Evolutionary conservation across 345 rosid genomes (phyloP).

Genomic region (Camelina hispida): DNA sequence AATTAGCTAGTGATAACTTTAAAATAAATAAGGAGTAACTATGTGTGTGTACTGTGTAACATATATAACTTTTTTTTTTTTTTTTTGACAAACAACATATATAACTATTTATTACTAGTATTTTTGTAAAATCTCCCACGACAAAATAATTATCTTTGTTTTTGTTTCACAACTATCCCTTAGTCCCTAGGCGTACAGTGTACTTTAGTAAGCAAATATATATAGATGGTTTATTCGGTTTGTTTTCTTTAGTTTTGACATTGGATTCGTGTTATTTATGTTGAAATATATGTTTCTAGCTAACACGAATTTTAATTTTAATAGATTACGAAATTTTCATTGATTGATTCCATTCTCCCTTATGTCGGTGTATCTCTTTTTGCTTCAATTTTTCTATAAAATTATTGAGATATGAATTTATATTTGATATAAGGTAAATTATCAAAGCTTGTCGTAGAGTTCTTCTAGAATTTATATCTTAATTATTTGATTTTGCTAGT

Average conservation of each 20-base stretch:
- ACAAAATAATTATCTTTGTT: not conserved
- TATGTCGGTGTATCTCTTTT: constrained; percentile 34
- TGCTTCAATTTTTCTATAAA: not conserved
- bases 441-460: constrained; percentile 24
- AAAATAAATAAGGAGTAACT: not conserved
- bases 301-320: not conserved
- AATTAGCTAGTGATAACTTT: not conserved
- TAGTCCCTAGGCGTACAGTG: constrained; percentile 16
- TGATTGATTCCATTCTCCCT: constrained; percentile 4
- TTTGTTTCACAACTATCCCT: constrained; percentile 9
- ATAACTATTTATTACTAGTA: not conserved
- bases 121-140: not conserved
- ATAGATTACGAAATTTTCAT: not conserved
- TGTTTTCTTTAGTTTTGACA: constrained; percentile 7
- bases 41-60: not conserved
- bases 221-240: not conserved
- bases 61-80: not conserved
- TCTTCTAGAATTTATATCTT: constrained; percentile 1
- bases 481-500: constrained; percentile 35
- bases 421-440: constrained; percentile 6
- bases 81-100: no score
- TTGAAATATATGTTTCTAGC: constrained; percentile 2
- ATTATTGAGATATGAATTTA: not conserved
- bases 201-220: constrained; percentile 20
- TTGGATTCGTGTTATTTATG: constrained; percentile 17